Evolutionary conservation across 2,329 filamentous ascomycete species (phyloP), one percentile per base, ranked within the genome.

Genomic region (Sclerotinia glacialis): DNA sequence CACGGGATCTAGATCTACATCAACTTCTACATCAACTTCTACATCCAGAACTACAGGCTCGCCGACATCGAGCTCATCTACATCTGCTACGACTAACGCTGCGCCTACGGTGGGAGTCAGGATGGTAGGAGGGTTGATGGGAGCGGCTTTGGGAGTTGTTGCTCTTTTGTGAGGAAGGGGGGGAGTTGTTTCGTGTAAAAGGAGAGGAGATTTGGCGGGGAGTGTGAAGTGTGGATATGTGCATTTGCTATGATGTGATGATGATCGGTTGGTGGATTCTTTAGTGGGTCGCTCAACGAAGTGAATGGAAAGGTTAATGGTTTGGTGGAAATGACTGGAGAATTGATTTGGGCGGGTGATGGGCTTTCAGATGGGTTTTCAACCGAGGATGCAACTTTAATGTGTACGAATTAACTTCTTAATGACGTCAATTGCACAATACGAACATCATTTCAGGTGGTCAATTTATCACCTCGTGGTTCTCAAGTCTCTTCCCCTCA

Each of bases 111-210:
- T 65, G 31, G 26, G 46, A 2, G 34, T 50, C 5, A 40, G 52
- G 54, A 52, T 65, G 44, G 37, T 64, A 2, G 65, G 65, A 47
- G 58, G 65, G 8, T 49, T 66, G 42, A 61, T 52, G 21, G 65
- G 58, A 12, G 37, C 37, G 18, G 21, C 55, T 9, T 8, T 64
- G 28, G 65, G 65, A 4, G 31, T 63, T 3, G 65, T 66, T 5
- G 65, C 49, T 50, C 6, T 58, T n/a, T 34, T 66, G 28, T 66
- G 42, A 23, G 8, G 8, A 14, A 14, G 21, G 4, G 34, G 4
- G 28, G 50, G 40, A 21, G 4, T 26, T 16, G n/a, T 23, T 14
- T 23, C n/a, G 7, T 23, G 11, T 49, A 0, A 21, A 44, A 5
- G 26, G 42, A 28, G 14, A 21, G 40, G 11, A 16, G 3, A n/a